Evolutionary conservation across 257 asterid species (phyloP), one percentile per base, ranked within the genome.

Genomic region (Apocynum venetum): DNA sequence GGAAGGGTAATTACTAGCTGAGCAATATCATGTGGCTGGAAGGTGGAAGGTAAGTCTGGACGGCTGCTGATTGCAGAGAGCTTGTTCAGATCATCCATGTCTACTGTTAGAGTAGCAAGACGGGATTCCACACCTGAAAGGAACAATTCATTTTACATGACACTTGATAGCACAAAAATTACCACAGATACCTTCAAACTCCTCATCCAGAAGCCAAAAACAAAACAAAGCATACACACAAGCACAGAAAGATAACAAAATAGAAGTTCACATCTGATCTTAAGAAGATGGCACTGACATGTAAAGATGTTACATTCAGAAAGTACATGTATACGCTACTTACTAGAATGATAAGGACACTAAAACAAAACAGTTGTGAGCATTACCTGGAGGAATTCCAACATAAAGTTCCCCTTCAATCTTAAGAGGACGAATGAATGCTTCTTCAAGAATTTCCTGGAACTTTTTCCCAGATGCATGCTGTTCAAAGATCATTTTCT

Each of bases 381-480:
- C 10, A 89, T 79, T 90, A 80, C 98, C 99, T 90, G 99, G 99
- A 83, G 99, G 99, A 77, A 91, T 90, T 84, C 99, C 99, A 76
- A 95, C 85, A 88, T 95, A 95, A 61, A 95, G 88, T 88, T 95
- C 99, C 83, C 98, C 98, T 65, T 86, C 87, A 73, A 95, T 76
- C 53, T 88, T 86, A 66, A 95, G 93, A 66, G 98, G 99, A 63
- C 59, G 95, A 82, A 95, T 48, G 64, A 95, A 68, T 70, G 87
- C 94, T 87, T 95, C 97, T 85, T 95, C 98, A 47, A 95, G 98
- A 80, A 95, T 80, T 74, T 95, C 96, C 84, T 90, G 99, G 81
- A 91, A 95, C 85, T 84, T 90, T 86, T 87, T 91, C 82, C 89
- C 86, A 3, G 99, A 91, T 17, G 97, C 97, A 71, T 83, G 88